Base-by-base conservation (phyloP, 805 yeast genomes). In the Candida ulmi region DNA sequence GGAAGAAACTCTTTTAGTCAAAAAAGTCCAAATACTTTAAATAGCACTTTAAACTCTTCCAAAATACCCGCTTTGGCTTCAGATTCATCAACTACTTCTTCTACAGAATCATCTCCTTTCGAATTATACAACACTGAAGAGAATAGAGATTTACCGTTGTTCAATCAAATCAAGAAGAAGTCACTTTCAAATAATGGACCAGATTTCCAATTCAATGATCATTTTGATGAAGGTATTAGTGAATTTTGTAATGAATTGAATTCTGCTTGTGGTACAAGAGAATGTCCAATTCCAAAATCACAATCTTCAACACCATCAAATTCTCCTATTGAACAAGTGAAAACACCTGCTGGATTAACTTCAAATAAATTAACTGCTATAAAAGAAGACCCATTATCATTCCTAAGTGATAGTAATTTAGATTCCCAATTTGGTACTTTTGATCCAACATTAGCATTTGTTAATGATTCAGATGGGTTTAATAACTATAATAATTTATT, bases 251-350 rank as follows among this genome's bases (percentile, higher is more conserved):
- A 74, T 19, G 76, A 80, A 50, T 70, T 91, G 55, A 74, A 76
- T 45, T 72, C 78, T 58, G 97, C 88, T 1, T 90, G 97, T 62
- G 97, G 96, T 15, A 80, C 81, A 7, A 79, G 69, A 51, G 71
- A 71, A 13, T 63, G 74, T 46, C 95, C 93, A 4, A 57, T 80
- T 4, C 95, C 96, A 3, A 60, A 63, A 51, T 39, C 51, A 11
- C 43, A 41, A 41, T 31, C 53, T 3, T 36, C 44, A 11, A 33
- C 45, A 2, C 48, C 46, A 17, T 15, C 36, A 15, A 26, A 18
- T 13, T 28, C 38, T 2, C 26, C 30, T n/a, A 4, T 21, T 18
- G n/a, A 27, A 21, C 24, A 21, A 33, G 13, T 28, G n/a, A 23
- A 15, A 15, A 36, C 41, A 2, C 33, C 43, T 9, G 24, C 43